Percentiles rank a stretch among this genome's conserved stretches.
Evolutionary conservation across 2,329 filamentous ascomycete genomes (phyloP).

Genomic region (Dothidotthia symphoricarpi): DNA sequence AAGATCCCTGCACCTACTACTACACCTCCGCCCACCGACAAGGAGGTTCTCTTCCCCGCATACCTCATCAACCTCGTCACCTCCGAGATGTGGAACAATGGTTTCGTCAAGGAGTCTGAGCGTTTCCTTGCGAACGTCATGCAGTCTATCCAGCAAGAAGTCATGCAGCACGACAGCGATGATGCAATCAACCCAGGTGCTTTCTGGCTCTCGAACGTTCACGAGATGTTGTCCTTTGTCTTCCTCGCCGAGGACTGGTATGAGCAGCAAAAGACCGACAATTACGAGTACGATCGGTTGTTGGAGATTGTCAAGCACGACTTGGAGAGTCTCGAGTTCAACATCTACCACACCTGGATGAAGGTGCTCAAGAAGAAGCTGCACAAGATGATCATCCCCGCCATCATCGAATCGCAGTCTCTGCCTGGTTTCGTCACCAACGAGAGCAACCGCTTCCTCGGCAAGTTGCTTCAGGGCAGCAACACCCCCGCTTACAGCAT

Average conservation of each 20-base stretch:
- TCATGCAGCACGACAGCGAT: slow-evolving; percentile 98
- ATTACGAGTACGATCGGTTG: slow-evolving; percentile 96
- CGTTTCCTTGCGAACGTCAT: slow-evolving; percentile 98
- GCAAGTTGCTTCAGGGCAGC: slow-evolving; percentile 89
- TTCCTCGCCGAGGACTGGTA: slow-evolving; percentile 99
- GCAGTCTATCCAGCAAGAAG: slow-evolving; percentile 98
- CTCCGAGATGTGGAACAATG: slow-evolving; percentile 99
- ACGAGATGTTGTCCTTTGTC: slow-evolving; percentile 99
- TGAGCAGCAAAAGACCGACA: slow-evolving; percentile 97
- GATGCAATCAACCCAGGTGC: slow-evolving; percentile 95
- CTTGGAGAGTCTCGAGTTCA: slow-evolving; percentile 96
- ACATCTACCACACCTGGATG: slow-evolving; percentile 99
- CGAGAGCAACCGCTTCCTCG: slow-evolving; percentile 96
- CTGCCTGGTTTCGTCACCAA: slow-evolving; percentile 98
- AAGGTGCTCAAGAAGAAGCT: slow-evolving; percentile 99
- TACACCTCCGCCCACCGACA: slow-evolving; percentile 88
- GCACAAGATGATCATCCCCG: slow-evolving; percentile 99
- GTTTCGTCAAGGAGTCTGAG: slow-evolving; percentile 98
- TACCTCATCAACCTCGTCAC: slow-evolving; percentile 99
- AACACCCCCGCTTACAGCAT: slow-evolving; percentile 96
- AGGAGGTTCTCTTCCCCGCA: slow-evolving; percentile 96
- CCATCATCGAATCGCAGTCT: slow-evolving; percentile 98
- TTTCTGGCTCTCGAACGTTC: slow-evolving; percentile 98
- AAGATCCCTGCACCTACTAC: slow-evolving; percentile 90
- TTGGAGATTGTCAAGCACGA: slow-evolving; percentile 99